These are phyloP conservation scores for Rhodotorula sp. DNA, from an alignment of 1,284 basidiomycete genomes.

Conservation along the genomic window DNA sequence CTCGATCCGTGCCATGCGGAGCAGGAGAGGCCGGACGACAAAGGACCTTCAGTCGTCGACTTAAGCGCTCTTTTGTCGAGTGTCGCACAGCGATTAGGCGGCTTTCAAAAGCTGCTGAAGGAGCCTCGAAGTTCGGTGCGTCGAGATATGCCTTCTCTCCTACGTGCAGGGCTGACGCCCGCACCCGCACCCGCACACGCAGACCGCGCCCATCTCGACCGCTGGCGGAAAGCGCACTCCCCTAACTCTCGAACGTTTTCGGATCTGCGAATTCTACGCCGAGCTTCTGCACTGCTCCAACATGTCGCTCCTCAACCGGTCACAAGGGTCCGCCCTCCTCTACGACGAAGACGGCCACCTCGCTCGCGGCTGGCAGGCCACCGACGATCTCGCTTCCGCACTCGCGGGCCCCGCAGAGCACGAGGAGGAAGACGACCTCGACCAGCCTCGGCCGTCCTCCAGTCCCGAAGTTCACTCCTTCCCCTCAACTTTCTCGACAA, in stretches of 20 bases:
- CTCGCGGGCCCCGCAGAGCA: slow-evolving; percentile 14
- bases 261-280: slow-evolving; percentile 96
- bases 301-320: slow-evolving; percentile 91
- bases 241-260: slow-evolving; percentile 90
- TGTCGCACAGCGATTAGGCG: slow-evolving; percentile 67
- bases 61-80: slow-evolving; percentile 79
- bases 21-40: slow-evolving; percentile 64
- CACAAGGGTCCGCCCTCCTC: slow-evolving; percentile 32
- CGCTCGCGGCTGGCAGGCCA: slow-evolving; percentile 24
- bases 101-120: slow-evolving; percentile 70
- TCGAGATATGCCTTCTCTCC: slow-evolving; percentile 28
- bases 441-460: slow-evolving; percentile 1
- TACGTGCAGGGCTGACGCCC: neutral
- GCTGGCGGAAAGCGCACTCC: slow-evolving; percentile 59
- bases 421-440: slow-evolving; percentile 7
- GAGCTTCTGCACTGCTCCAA: slow-evolving; percentile 97
- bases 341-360: slow-evolving; percentile 34
- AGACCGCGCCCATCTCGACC: slow-evolving; percentile 53
- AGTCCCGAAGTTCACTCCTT: slow-evolving; percentile 8
- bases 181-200: neutral
- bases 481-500: slow-evolving; percentile 8
- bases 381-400: slow-evolving; percentile 33
- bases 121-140: slow-evolving; percentile 73
- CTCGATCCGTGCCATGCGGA: slow-evolving; percentile 52
- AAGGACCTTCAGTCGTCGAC: slow-evolving; percentile 71